These are phyloP conservation scores for Chlorella vulgaris DNA, from an alignment of 139 green algal species.

Conservation along the genomic window DNA sequence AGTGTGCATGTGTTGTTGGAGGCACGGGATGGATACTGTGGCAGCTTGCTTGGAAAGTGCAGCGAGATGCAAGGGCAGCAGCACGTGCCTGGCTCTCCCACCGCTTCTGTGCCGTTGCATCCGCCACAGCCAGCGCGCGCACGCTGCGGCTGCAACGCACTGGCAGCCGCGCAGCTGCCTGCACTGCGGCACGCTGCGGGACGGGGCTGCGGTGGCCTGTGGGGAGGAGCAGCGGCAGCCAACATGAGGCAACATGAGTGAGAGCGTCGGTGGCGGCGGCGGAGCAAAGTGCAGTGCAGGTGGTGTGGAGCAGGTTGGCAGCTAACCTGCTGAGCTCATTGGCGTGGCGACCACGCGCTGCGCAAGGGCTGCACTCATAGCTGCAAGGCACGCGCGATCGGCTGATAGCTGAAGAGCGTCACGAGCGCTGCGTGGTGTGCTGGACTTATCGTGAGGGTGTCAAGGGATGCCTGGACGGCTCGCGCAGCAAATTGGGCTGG, in stretches of 20 bases:
- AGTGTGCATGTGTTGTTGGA: too few relatives aligned
- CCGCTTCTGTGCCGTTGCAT: constrained; percentile 28
- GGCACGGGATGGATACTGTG: too few relatives aligned
- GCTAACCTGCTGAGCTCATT: background rate
- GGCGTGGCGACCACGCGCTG: background rate
- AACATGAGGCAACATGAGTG: background rate
- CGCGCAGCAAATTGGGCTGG: too few relatives aligned
- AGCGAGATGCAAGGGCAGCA: too few relatives aligned
- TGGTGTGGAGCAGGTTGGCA: background rate
- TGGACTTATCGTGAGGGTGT: too few relatives aligned
- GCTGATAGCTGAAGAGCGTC: too few relatives aligned
- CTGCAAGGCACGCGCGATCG: too few relatives aligned
- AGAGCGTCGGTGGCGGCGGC: background rate
- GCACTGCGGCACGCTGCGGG: background rate
- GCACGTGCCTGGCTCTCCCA: constrained; percentile 35
- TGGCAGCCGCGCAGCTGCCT: background rate
- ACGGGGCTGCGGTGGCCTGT: background rate
- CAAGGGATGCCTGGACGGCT: too few relatives aligned
- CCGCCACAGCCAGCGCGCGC: constrained; percentile 7
- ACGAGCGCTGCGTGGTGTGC: too few relatives aligned
- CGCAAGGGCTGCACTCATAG: background rate
- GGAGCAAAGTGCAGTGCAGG: background rate
- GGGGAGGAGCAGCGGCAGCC: background rate
- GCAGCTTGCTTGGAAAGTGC: too few relatives aligned
- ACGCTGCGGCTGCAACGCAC: background rate